Evolutionary conservation across 129 eudicot genomes (phyloP).

Genomic region (Centrapalus pauciflorus): DNA sequence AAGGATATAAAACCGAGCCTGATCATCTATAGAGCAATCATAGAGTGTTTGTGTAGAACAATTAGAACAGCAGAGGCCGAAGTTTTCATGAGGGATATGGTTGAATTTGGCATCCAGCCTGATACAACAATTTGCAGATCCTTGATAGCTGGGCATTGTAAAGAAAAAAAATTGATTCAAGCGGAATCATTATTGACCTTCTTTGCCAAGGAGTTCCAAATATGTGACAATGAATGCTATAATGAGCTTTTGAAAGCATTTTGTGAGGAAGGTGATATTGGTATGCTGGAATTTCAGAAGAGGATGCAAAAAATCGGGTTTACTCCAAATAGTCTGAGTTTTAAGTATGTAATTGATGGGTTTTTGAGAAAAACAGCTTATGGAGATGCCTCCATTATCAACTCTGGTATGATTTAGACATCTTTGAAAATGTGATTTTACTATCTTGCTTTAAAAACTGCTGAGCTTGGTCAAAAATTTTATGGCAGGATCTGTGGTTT

Average conservation of each 20-base stretch:
- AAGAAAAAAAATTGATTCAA: constrained; percentile 40
- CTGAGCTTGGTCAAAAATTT: neutral
- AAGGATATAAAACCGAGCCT: constrained; percentile 44
- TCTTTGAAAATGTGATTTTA: neutral
- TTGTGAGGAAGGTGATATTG: constrained; percentile 48
- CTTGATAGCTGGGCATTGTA: constrained; percentile 51
- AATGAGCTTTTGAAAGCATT: constrained; percentile 44
- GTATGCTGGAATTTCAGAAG: constrained; percentile 54
- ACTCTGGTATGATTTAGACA: neutral
- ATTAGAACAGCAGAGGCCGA: constrained; percentile 58
- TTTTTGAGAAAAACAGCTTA: constrained; percentile 30
- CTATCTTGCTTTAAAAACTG: neutral
- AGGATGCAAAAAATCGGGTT: constrained; percentile 61
- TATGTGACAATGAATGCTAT: constrained; percentile 57
- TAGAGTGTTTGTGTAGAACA: constrained; percentile 55
- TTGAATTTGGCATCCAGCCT: constrained; percentile 43
- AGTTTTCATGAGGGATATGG: constrained; percentile 61
- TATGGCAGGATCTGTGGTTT: too few relatives aligned
- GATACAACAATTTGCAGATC: constrained; percentile 54
- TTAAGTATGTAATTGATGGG: constrained; percentile 58
- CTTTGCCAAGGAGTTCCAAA: constrained; percentile 44
- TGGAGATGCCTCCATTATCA: neutral
- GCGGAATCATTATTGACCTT: constrained; percentile 49
- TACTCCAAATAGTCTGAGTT: constrained; percentile 52
- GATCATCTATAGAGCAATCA: constrained; percentile 48